Conservation (phyloP, 169 alveolate genomes). For the Besnoitia besnoiti region DNA sequence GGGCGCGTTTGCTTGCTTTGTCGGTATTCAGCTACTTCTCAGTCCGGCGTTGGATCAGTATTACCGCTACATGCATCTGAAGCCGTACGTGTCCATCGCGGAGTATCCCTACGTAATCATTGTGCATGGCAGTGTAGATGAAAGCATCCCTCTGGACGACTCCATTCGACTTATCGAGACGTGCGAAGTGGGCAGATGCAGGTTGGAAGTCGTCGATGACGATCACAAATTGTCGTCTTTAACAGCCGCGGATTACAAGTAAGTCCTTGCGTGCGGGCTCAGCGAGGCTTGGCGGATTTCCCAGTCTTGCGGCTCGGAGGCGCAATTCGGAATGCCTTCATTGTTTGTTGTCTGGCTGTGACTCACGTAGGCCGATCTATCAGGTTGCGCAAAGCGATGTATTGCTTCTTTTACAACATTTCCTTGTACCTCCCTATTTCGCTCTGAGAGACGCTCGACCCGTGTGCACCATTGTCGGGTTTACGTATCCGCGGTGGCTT, state of each 20-base stretch:
- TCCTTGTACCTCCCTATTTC: too few species aligned
- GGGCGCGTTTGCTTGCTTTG: neutral
- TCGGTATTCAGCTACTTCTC: conserved; percentile 45
- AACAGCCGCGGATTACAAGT: conserved; percentile 28
- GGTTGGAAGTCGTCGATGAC: conserved; percentile 60
- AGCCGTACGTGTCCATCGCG: conserved; percentile 3
- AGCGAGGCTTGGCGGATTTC: too few species aligned
- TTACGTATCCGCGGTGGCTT: too few species aligned
- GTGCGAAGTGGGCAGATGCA: conserved; percentile 47
- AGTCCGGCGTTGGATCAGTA: conserved; percentile 58
- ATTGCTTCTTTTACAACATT: too few species aligned
- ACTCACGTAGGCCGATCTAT: too few species aligned
- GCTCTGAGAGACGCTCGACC: too few species aligned
- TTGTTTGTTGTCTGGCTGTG: too few species aligned
- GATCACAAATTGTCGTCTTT: conserved; percentile 36
- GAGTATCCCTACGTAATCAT: conserved; percentile 56
- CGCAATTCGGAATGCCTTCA: too few species aligned
- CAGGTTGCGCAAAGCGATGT: too few species aligned
- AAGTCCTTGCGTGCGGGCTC: neutral
- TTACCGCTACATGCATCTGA: conserved; percentile 25
- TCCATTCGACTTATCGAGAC: conserved; percentile 55
- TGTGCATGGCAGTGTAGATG: conserved; percentile 42
- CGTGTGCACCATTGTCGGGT: too few species aligned
- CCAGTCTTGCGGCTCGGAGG: too few species aligned
- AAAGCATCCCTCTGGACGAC: conserved; percentile 36